phyloP scores from a whole-genome alignment of 257 asterid genomes.

The Forsythia suspensa region DNA sequence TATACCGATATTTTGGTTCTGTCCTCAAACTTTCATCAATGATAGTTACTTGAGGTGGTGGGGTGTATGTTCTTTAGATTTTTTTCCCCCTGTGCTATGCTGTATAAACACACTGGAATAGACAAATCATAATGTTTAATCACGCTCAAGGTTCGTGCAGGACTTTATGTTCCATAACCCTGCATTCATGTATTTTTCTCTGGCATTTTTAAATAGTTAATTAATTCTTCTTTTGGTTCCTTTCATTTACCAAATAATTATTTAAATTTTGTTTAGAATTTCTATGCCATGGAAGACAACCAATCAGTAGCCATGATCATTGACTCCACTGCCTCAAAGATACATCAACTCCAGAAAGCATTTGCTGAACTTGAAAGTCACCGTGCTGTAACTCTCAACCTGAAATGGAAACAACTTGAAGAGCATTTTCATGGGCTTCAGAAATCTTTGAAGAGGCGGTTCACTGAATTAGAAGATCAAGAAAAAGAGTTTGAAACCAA shows the following conservation, averaged over 20 bases:
- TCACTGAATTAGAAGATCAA: conserved; percentile 89
- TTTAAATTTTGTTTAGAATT: conserved; percentile 20
- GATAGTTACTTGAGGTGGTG: neutral
- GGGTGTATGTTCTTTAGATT: neutral
- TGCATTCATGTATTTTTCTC: neutral
- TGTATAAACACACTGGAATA: neutral
- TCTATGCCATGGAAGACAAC: conserved; percentile 68
- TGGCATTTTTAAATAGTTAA: neutral
- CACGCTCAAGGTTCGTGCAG: neutral
- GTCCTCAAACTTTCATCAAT: neutral
- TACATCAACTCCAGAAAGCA: conserved; percentile 90
- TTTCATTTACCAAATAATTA: conserved; percentile 10
- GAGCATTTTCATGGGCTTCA: conserved; percentile 95
- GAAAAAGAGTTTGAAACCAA: conserved; percentile 83
- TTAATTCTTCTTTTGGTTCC: conserved; percentile 1
- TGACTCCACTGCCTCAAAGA: conserved; percentile 80
- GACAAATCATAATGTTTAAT: neutral
- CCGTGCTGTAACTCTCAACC: conserved; percentile 78
- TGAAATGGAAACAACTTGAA: conserved; percentile 97
- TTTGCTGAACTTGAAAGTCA: conserved; percentile 96
- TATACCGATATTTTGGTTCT: neutral
- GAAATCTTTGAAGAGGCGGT: conserved; percentile 91
- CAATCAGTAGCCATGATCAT: conserved; percentile 59
- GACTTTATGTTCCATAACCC: neutral
- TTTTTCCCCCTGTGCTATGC: neutral